Evolutionary conservation across 768 basidiomycete genomes (phyloP).

Genomic region (Heimioporus sp.): DNA sequence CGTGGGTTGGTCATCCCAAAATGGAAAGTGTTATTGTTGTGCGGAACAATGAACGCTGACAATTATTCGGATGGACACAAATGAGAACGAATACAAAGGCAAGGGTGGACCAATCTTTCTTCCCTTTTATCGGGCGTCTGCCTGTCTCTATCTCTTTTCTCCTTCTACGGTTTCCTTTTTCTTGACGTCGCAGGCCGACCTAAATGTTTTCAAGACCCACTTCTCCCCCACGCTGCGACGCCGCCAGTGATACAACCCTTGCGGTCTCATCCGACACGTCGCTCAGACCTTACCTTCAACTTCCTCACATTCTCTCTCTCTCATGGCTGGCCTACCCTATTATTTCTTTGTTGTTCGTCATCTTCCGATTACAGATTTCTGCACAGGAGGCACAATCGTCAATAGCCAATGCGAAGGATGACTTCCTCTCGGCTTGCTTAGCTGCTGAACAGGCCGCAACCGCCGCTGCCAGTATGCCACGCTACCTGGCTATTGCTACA

Average conservation of each 20-base stretch:
- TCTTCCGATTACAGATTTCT: conserved; percentile 77
- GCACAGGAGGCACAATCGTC: conserved; percentile 65
- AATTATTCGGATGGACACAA: no score
- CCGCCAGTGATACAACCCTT: conserved; percentile 34
- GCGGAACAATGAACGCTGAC: no score
- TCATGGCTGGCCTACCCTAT: conserved; percentile 92
- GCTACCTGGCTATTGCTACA: conserved; percentile 83
- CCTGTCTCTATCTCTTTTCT: conserved; percentile 4
- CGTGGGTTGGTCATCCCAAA: neutral
- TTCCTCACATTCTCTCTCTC: conserved; percentile 80
- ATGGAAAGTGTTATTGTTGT: conserved; percentile 30
- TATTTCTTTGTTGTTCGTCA: conserved; percentile 83
- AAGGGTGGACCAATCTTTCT: conserved; percentile 5
- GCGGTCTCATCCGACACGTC: conserved; percentile 25
- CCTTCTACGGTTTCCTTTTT: conserved; percentile 8
- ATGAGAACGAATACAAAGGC: conserved; percentile 25
- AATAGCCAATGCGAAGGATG: conserved; percentile 65
- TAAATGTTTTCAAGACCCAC: conserved; percentile 31
- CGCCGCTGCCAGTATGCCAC: conserved; percentile 79
- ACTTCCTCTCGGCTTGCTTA: conserved; percentile 79
- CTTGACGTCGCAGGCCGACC: conserved; percentile 39
- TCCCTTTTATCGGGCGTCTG: conserved; percentile 4
- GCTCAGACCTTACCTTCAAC: conserved; percentile 81
- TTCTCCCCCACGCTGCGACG: conserved; percentile 56
- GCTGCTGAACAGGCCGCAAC: conserved; percentile 85